Evolutionary conservation across 345 rosid genomes (phyloP).

Genomic region (Lepidium africanum): DNA sequence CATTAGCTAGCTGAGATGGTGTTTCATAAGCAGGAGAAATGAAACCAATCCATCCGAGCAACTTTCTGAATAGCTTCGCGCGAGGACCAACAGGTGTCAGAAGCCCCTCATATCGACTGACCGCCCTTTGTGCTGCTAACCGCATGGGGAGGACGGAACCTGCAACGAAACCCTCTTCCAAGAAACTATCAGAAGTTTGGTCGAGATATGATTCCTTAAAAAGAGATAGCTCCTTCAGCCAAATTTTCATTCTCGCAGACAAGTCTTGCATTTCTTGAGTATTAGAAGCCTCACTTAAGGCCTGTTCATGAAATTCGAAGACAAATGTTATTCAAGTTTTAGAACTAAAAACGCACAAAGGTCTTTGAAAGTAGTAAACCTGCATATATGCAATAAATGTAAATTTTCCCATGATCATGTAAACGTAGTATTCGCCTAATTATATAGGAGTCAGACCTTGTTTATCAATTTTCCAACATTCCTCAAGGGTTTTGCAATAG

Average conservation of each 20-base stretch:
- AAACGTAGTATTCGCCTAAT: not conserved
- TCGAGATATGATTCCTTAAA: constrained; percentile 45
- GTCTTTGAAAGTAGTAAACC: not conserved
- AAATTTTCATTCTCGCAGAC: constrained; percentile 43
- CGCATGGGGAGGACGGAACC: constrained; percentile 72
- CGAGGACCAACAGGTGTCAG: constrained; percentile 87
- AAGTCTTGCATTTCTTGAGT: constrained; percentile 44
- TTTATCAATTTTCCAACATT: constrained; percentile 59
- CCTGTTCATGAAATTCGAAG: constrained; percentile 37
- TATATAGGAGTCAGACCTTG: constrained; percentile 39
- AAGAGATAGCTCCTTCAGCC: constrained; percentile 59
- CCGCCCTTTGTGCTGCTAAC: constrained; percentile 91
- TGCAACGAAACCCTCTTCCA: constrained; percentile 40
- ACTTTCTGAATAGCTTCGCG: constrained; percentile 65
- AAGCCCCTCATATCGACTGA: constrained; percentile 76
- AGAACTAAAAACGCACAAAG: not conserved
- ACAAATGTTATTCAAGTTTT: not conserved
- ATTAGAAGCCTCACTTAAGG: constrained; percentile 39
- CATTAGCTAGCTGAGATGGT: constrained; percentile 45
- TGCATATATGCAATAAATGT: not conserved
- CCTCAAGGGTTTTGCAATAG: constrained; percentile 66
- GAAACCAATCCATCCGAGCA: constrained; percentile 72
- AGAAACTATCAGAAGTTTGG: constrained; percentile 34
- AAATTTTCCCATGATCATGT: not conserved
- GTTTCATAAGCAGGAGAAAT: constrained; percentile 52